These are phyloP conservation scores for Rhamnella rubrinervis DNA, from an alignment of 331 rosid genomes.

Conservation along the genomic window DNA sequence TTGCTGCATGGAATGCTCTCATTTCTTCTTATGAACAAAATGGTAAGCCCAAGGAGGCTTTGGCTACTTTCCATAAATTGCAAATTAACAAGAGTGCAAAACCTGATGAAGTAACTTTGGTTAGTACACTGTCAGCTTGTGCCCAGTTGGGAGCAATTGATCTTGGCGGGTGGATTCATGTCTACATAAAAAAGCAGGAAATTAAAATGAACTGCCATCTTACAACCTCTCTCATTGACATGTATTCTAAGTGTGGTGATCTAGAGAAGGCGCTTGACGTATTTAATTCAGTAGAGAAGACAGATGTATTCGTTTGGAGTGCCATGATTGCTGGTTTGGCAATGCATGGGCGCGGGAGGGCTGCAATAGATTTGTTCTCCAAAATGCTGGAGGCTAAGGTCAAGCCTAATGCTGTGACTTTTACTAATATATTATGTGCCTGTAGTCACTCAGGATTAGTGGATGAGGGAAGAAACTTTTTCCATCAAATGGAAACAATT, in stretches of 20 bases:
- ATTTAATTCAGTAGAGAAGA: slow-evolving; percentile 35
- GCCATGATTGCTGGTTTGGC: slow-evolving; percentile 65
- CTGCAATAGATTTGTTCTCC: slow-evolving; percentile 47
- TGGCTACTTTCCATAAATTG: slow-evolving; percentile 50
- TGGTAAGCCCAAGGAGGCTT: slow-evolving; percentile 61
- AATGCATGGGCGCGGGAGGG: slow-evolving; percentile 62
- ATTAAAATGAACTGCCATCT: slow-evolving; percentile 46
- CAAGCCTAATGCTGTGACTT: slow-evolving; percentile 57
- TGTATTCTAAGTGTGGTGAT: slow-evolving; percentile 68
- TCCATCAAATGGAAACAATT: slow-evolving; percentile 51
- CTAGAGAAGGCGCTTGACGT: slow-evolving; percentile 53
- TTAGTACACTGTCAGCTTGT: slow-evolving; percentile 54
- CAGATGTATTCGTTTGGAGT: slow-evolving; percentile 66
- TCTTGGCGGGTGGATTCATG: slow-evolving; percentile 59
- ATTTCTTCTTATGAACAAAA: slow-evolving; percentile 59
- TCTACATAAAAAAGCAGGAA: slow-evolving; percentile 45
- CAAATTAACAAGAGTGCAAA: slow-evolving; percentile 41
- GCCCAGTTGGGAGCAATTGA: slow-evolving; percentile 63
- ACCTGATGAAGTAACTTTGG: slow-evolving; percentile 59
- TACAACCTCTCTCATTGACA: slow-evolving; percentile 53
- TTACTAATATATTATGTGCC: slow-evolving; percentile 54
- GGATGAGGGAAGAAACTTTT: slow-evolving; percentile 41
- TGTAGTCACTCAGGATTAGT: slow-evolving; percentile 63
- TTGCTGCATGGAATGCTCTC: slow-evolving; percentile 63
- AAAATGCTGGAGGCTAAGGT: slow-evolving; percentile 51